Base-by-base conservation (phyloP, 192 early-diverging fungal species). In the Entomortierella beljakovae region DNA sequence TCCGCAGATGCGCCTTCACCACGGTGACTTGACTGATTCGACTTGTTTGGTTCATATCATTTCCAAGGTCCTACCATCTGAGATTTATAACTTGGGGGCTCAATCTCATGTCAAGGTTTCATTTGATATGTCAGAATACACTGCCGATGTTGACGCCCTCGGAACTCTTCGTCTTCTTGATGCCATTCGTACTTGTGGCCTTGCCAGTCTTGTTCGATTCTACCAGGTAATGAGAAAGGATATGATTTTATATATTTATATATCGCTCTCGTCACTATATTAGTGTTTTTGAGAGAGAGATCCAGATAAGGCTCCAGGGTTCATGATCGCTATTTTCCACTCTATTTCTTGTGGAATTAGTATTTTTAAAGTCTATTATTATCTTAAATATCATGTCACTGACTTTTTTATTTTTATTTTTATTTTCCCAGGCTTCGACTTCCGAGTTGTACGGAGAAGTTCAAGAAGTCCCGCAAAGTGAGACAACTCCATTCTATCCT, bases 401-500 rank as follows among this genome's bases (percentile, higher is more conserved):
- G 13, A 13, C 6, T 40, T 40, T 51, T 49, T 20, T 60, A 3
- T 43, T 23, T 28, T 20, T 58, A 26, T 40, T 23, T 43, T 32
- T 57, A 20, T 38, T 33, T 48, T 13, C 81, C 66, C 66, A 88
- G 88, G 92, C 92, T 15, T 89, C 87, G 43, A 93, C 92, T 29
- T 91, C 89, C 56, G 92, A 94, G 65, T 83, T 93, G 42, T 93
- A 92, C 64, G 92, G 92, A 59, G 93, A 94, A 70, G 92, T 90
- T 7, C 86, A 83, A 11, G 92, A 94, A 68, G 91, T 88, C 20
- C 92, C 92, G 26, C 92, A 93, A 70, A 90, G 82, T 68, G 92
- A 94, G 73, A 94, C 86, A n/a, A 93, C 92, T 10, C 92, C 92
- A 15, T 94, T 94, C 76, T 94, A 94, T 77, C 92, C 92, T 56